A percentile compares a stretch with the other conserved stretches of the same genome.
Evolutionary conservation across 2,329 filamentous ascomycete species (phyloP).

Genomic region (Calonectria naviculata): DNA sequence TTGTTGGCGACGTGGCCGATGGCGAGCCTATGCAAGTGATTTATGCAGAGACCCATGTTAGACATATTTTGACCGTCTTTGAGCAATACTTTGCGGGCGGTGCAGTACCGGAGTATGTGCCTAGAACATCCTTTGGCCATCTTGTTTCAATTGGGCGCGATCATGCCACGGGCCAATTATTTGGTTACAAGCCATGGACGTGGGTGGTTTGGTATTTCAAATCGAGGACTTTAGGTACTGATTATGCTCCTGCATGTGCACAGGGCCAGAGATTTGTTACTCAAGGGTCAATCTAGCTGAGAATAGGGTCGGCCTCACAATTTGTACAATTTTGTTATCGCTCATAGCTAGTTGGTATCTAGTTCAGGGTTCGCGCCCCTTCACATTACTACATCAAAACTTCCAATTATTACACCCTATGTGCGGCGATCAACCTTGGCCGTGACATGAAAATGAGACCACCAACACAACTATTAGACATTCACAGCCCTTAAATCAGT

Average conservation of each 20-base stretch:
- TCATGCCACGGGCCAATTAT: background rate
- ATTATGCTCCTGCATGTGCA: background rate
- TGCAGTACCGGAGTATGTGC: background rate
- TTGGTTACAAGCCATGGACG: background rate
- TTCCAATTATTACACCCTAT: too few species aligned
- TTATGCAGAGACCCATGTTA: background rate
- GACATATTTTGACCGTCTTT: background rate
- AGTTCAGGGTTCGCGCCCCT: too few species aligned
- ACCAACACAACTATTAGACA: too few species aligned
- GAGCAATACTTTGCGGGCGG: background rate
- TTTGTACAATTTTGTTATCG: background rate
- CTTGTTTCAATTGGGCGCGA: background rate
- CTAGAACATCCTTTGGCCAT: background rate
- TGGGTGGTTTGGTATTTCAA: background rate
- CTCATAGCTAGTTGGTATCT: too few species aligned
- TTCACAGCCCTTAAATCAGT: background rate
- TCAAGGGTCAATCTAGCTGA: background rate
- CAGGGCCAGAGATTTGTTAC: background rate
- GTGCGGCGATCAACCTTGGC: too few species aligned
- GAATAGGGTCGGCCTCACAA: too few species aligned
- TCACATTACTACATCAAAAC: too few species aligned
- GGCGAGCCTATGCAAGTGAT: slow-evolving; percentile 44
- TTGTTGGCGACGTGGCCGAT: slow-evolving; percentile 66
- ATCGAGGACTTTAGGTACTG: background rate
- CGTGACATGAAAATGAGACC: too few species aligned